Evolutionary conservation across 805 yeast species (phyloP).

Genomic region (Wickerhamiella azyma): DNA sequence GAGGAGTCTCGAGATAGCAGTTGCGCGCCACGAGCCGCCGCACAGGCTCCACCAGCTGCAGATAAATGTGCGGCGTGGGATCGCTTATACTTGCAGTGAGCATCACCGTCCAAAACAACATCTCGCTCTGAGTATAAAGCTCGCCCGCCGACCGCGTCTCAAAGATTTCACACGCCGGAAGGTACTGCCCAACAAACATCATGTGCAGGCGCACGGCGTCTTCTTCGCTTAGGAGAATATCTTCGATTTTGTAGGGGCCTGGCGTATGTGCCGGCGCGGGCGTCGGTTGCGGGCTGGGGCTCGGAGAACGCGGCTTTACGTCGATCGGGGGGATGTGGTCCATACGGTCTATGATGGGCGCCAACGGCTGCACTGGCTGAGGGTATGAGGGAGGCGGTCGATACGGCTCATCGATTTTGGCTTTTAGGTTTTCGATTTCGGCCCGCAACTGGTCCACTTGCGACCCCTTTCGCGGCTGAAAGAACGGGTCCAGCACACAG

Average conservation of each 20-base stretch:
- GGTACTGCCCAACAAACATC: constrained; percentile 48
- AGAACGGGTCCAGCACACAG: constrained; percentile 85
- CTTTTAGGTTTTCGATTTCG: constrained; percentile 69
- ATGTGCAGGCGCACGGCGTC: constrained; percentile 64
- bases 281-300: not conserved
- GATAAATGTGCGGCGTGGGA: constrained; percentile 73
- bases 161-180: constrained; percentile 71
- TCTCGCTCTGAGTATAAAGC: constrained; percentile 67
- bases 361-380: constrained; percentile 16
- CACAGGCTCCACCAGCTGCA: constrained; percentile 58
- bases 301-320: not conserved
- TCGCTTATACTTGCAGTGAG: constrained; percentile 75
- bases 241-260: constrained; percentile 38
- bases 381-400: constrained; percentile 53
- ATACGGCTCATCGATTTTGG: constrained; percentile 37
- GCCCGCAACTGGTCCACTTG: constrained; percentile 73
- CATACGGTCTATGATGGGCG: not conserved
- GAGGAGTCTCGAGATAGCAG: constrained; percentile 85
- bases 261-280: constrained; percentile 9
- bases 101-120: constrained; percentile 83
- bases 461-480: constrained; percentile 82
- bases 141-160: constrained; percentile 58
- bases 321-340: constrained; percentile 11
- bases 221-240: constrained; percentile 48
- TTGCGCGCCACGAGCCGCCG: constrained; percentile 82